phyloP scores from a whole-genome alignment of 176 grass and related monocot species.

The Ananas comosus region DNA sequence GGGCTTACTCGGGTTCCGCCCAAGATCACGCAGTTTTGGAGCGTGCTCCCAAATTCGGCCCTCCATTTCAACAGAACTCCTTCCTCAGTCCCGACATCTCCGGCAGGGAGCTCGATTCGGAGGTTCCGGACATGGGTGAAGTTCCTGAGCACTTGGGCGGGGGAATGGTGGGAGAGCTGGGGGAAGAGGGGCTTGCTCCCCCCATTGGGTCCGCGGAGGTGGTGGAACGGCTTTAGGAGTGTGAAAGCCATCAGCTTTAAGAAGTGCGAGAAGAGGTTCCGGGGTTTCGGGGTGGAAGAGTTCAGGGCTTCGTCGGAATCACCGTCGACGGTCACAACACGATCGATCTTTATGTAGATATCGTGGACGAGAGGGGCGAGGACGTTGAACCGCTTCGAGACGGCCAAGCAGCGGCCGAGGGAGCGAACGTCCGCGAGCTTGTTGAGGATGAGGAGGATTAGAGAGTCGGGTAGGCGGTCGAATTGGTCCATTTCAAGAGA shows the following conservation, averaged over 20 bases:
- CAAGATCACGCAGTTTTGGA: conserved; percentile 80
- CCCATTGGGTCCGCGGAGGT: conserved; percentile 33
- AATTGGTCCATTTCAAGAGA: conserved; percentile 45
- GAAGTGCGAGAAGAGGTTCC: conserved; percentile 69
- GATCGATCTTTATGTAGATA: conserved; percentile 66
- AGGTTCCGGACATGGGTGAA: conserved; percentile 59
- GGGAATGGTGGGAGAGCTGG: conserved; percentile 78
- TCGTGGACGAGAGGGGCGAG: conserved; percentile 68
- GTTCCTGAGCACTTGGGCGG: conserved; percentile 65
- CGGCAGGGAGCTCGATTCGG: conserved; percentile 63
- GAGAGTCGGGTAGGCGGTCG: conserved; percentile 69
- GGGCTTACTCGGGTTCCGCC: conserved; percentile 55
- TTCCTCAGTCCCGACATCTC: conserved; percentile 69
- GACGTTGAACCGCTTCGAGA: conserved; percentile 52
- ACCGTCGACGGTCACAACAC: conserved; percentile 54
- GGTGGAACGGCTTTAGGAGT: conserved; percentile 64
- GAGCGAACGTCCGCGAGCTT: conserved; percentile 77
- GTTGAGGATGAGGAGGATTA: conserved; percentile 80
- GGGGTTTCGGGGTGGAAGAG: conserved; percentile 36
- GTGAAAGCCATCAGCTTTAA: conserved; percentile 68
- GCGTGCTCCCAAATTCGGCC: conserved; percentile 80
- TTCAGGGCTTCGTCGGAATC: conserved; percentile 61
- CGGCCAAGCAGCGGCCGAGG: conserved; percentile 65
- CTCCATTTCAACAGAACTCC: conserved; percentile 82
- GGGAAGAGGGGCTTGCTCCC: conserved; percentile 54